Conservation (phyloP, 208 protist species). For the Trichomonas vaginalis region DNA sequence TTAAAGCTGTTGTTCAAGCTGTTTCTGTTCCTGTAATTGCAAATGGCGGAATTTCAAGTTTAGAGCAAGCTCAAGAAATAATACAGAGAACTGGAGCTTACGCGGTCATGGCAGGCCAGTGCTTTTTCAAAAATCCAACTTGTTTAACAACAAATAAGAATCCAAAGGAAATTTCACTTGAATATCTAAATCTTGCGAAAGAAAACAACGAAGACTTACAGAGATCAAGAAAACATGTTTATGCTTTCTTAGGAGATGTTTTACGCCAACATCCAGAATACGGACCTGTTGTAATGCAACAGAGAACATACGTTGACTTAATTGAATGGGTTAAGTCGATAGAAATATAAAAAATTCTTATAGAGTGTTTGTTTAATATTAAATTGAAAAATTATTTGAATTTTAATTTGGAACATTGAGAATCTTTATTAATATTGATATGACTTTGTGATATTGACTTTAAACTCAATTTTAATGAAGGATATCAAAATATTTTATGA, state of each 20-base stretch:
- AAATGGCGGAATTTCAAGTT: conserved; percentile 14
- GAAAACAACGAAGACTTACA: not conserved
- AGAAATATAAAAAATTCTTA: not conserved
- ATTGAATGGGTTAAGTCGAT: not conserved
- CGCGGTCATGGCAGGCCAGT: not conserved
- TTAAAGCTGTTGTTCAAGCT: conserved; percentile 1
- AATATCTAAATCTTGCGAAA: not conserved
- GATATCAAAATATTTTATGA: too few relatives aligned
- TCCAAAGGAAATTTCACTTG: not conserved
- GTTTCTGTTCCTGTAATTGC: conserved; percentile 20
- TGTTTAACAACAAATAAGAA: not conserved
- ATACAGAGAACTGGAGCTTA: not conserved
- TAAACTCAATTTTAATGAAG: too few relatives aligned
- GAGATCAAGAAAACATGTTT: not conserved
- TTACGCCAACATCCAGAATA: not conserved
- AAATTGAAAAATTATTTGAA: too few relatives aligned
- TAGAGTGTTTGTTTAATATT: not conserved
- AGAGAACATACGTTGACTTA: not conserved
- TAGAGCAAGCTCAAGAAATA: not conserved
- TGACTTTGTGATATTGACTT: too few relatives aligned
- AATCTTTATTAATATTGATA: too few relatives aligned
- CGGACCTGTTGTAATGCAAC: not conserved
- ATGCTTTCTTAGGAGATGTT: not conserved
- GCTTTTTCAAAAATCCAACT: conserved; percentile 8
- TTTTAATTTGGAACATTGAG: too few relatives aligned